phyloP scores from a whole-genome alignment of 345 rosid species.

The Salix dunnii region DNA sequence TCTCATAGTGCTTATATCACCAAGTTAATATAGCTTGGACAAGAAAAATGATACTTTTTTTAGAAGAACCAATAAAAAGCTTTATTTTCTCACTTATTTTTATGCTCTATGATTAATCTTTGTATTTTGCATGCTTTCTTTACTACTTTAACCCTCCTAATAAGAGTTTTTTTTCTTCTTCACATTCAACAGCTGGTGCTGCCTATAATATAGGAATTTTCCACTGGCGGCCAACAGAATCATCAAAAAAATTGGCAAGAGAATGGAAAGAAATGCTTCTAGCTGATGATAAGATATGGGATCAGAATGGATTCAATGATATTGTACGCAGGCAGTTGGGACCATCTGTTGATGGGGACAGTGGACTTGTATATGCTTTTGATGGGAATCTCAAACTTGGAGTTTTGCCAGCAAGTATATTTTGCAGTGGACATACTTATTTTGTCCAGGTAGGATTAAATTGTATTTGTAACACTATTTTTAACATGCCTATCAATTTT shows the following conservation, averaged over 20 bases:
- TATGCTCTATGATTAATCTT: neutral
- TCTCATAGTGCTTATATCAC: neutral
- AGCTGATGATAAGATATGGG: slow-evolving; percentile 93
- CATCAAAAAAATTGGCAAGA: slow-evolving; percentile 74
- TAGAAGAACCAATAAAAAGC: too few species aligned
- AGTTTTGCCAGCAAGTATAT: slow-evolving; percentile 86
- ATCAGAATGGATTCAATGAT: slow-evolving; percentile 94
- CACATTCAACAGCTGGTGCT: slow-evolving; percentile 53
- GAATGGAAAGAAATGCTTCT: slow-evolving; percentile 93
- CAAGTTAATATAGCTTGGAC: neutral
- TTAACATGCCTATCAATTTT: neutral
- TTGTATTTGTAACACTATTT: neutral
- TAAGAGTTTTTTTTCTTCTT: slow-evolving; percentile 21
- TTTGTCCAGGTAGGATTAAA: slow-evolving; percentile 75
- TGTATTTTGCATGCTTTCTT: neutral
- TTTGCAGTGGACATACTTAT: slow-evolving; percentile 94
- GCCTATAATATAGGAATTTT: slow-evolving; percentile 96
- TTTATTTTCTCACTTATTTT: neutral
- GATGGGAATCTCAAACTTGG: slow-evolving; percentile 95
- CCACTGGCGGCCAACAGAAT: slow-evolving; percentile 92
- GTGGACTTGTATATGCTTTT: slow-evolving; percentile 81
- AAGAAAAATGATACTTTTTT: neutral
- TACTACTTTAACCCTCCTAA: neutral
- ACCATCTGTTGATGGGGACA: slow-evolving; percentile 73
- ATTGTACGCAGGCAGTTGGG: slow-evolving; percentile 79